These are phyloP conservation scores for Podospora fimiseda DNA, from an alignment of 495 filamentous ascomycete species.

Conservation along the genomic window DNA sequence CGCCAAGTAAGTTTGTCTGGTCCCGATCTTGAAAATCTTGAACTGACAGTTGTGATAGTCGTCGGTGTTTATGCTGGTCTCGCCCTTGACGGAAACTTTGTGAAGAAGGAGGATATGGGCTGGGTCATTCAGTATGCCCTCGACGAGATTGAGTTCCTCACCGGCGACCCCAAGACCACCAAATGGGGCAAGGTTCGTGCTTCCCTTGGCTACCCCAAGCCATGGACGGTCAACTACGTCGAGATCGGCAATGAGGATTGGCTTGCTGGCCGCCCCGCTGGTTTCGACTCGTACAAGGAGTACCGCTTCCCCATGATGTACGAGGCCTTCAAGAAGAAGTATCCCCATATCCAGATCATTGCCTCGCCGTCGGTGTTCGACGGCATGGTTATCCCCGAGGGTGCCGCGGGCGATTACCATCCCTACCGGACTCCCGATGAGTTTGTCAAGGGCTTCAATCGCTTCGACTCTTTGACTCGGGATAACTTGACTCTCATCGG, in stretches of 20 bases:
- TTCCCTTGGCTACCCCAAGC: constrained; percentile 48
- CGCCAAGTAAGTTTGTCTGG: constrained; percentile 30
- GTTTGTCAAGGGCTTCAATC: constrained; percentile 29
- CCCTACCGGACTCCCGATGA: constrained; percentile 30
- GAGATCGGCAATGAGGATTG: constrained; percentile 66
- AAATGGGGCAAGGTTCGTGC: constrained; percentile 54
- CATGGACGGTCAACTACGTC: constrained; percentile 53
- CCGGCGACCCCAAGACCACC: constrained; percentile 48
- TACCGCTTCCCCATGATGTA: constrained; percentile 55
- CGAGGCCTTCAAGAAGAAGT: constrained; percentile 48
- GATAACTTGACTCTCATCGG: constrained; percentile 27
- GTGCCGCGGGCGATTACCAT: constrained; percentile 42
- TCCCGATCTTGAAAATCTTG: neutral
- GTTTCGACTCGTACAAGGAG: constrained; percentile 40
- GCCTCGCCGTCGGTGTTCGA: constrained; percentile 41
- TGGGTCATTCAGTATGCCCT: constrained; percentile 54
- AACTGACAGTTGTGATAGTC: constrained; percentile 1
- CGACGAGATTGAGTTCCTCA: constrained; percentile 62
- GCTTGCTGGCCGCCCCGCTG: constrained; percentile 34
- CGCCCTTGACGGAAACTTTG: constrained; percentile 48
- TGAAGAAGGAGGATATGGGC: constrained; percentile 34
- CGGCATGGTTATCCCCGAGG: constrained; percentile 31
- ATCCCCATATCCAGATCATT: constrained; percentile 58
- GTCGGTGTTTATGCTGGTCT: constrained; percentile 54
- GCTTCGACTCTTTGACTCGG: constrained; percentile 39